These are phyloP conservation scores for carrot (Daucus carota) DNA, from an alignment of 129 eudicot species.

Conservation along the genomic window DNA sequence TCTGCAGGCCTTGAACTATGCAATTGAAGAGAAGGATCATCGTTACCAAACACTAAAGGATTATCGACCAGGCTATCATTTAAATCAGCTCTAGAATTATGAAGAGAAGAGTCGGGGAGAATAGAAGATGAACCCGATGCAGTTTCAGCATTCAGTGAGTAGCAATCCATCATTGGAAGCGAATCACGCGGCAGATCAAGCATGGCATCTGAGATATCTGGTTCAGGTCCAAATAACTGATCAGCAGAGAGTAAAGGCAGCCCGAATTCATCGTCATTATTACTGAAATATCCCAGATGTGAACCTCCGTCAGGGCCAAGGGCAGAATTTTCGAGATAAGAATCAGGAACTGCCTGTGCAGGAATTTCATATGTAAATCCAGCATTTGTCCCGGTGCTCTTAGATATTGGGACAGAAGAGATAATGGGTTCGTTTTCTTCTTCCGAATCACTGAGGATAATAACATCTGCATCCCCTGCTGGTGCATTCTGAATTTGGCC, in stretches of 20 bases:
- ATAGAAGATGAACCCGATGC: slow-evolving; percentile 8
- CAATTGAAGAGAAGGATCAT: slow-evolving; percentile 84
- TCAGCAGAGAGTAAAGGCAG: slow-evolving; percentile 10
- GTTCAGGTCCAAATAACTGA: slow-evolving; percentile 12
- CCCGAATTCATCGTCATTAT: slow-evolving; percentile 10
- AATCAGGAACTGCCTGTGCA: slow-evolving; percentile 40
- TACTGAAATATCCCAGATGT: slow-evolving; percentile 18
- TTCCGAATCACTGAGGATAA: slow-evolving; percentile 65
- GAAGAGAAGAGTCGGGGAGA: slow-evolving; percentile 4
- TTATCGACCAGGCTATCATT: slow-evolving; percentile 14
- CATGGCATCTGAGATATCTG: slow-evolving; percentile 9
- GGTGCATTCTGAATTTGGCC: slow-evolving; percentile 26
- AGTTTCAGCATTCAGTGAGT: slow-evolving; percentile 1
- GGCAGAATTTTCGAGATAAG: slow-evolving; percentile 42
- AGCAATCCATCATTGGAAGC: slow-evolving; percentile 5
- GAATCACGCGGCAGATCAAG: slow-evolving; percentile 18
- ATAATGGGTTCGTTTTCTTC: slow-evolving; percentile 33
- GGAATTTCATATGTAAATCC: slow-evolving; percentile 27
- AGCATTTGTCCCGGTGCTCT: slow-evolving; percentile 13
- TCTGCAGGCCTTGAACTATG: slow-evolving; percentile 61
- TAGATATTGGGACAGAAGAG: slow-evolving; percentile 12
- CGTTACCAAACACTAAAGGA: slow-evolving; percentile 28
- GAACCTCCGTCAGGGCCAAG: slow-evolving; percentile 30
- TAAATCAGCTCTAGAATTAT: background rate
- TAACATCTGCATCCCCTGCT: slow-evolving; percentile 28